Conservation (phyloP, 768 basidiomycete genomes). For the Cystobasidium onofrii region DNA sequence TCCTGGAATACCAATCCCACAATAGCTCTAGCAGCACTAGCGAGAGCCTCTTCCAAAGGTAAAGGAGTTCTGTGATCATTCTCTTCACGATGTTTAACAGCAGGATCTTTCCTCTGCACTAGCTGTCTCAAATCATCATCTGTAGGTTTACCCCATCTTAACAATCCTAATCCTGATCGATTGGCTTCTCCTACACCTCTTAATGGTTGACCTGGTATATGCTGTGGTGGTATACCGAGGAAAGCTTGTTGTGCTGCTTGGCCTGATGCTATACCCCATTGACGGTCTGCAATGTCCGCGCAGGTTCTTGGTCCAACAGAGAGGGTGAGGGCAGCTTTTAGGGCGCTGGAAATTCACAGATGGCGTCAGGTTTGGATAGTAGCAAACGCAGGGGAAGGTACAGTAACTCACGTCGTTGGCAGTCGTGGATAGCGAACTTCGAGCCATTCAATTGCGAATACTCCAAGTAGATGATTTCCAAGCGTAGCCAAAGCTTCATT, state of each 20-base stretch:
- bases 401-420: conserved; percentile 54
- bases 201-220: conserved; percentile 37
- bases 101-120: conserved; percentile 39
- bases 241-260: conserved; percentile 34
- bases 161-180: conserved; percentile 60
- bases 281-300: conserved; percentile 73
- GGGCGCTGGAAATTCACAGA: conserved; percentile 50
- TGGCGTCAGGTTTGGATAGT: not conserved
- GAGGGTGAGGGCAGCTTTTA: conserved; percentile 84
- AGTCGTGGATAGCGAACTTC: conserved; percentile 75
- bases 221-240: conserved; percentile 28
- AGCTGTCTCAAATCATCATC: conserved; percentile 41
- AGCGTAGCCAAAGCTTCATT: conserved; percentile 68
- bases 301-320: conserved; percentile 81
- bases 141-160: conserved; percentile 74
- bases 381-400: not conserved
- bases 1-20: conserved; percentile 82
- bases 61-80: conserved; percentile 30
- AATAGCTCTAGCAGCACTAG: conserved; percentile 75
- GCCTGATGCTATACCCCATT: conserved; percentile 40
- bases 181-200: conserved; percentile 37
- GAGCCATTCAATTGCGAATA: conserved; percentile 79
- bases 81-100: conserved; percentile 36
- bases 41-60: conserved; percentile 71
- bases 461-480: conserved; percentile 80